phyloP scores from a whole-genome alignment of 2,329 filamentous ascomycete genomes.

The Colletotrichum theobromicola region DNA sequence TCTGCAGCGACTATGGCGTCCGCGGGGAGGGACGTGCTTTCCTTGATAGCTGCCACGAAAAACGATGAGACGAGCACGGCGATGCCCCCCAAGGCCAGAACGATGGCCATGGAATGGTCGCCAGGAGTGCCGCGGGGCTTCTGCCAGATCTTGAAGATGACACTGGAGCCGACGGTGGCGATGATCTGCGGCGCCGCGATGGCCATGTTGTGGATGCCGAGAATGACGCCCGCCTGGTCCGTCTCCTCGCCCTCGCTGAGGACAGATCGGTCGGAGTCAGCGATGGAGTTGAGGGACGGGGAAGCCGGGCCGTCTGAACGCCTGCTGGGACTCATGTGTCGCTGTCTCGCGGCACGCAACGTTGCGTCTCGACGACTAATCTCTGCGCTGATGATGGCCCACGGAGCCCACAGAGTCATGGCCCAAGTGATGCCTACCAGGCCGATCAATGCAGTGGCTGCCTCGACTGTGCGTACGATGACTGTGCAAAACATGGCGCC shows the following conservation, averaged over 20 bases:
- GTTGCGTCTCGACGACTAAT: conserved; percentile 80
- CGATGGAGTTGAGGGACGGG: conserved; percentile 7
- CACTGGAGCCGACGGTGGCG: conserved; percentile 82
- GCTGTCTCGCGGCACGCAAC: conserved; percentile 43
- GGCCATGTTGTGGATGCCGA: conserved; percentile 95
- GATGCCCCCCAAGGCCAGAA: conserved; percentile 82
- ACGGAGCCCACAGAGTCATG: conserved; percentile 91
- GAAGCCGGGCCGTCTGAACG: conserved; percentile 1
- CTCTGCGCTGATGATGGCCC: conserved; percentile 92
- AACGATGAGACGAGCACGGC: conserved; percentile 80
- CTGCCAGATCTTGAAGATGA: conserved; percentile 85
- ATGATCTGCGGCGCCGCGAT: conserved; percentile 92
- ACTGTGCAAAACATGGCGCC: conserved; percentile 83
- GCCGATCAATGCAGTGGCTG: conserved; percentile 78
- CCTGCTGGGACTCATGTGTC: conserved; percentile 22
- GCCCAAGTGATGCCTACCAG: conserved; percentile 92
- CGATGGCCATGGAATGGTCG: conserved; percentile 86
- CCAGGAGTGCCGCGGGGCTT: conserved; percentile 85
- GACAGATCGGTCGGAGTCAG: conserved; percentile 9
- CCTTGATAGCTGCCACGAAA: conserved; percentile 71
- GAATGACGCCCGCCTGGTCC: conserved; percentile 86
- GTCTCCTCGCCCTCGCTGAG: conserved; percentile 59
- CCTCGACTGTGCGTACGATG: conserved; percentile 72
- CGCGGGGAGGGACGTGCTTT: conserved; percentile 52
- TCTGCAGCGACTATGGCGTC: conserved; percentile 47